Conservation (phyloP, 2,329 filamentous ascomycete genomes). For the Monosporascus ibericus region DNA sequence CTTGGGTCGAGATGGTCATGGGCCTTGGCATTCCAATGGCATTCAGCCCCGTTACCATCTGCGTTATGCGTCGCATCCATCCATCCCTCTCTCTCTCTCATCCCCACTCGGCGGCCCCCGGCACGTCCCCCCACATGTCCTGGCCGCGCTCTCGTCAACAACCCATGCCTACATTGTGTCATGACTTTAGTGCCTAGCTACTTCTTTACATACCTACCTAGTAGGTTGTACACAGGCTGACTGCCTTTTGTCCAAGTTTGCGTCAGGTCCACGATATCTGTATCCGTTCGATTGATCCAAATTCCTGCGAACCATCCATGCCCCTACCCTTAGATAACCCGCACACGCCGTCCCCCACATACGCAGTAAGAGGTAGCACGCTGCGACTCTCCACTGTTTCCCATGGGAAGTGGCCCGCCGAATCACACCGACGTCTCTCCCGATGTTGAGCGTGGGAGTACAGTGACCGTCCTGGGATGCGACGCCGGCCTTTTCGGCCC, state of each 20-base stretch:
- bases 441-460: background rate
- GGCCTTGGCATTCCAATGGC: background rate
- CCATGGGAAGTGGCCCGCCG: background rate
- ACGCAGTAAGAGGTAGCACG: background rate
- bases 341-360: background rate
- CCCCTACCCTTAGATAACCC: background rate
- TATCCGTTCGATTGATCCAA: background rate
- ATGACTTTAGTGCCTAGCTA: too few species aligned
- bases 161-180: background rate
- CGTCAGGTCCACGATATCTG: background rate
- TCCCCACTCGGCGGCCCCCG: background rate
- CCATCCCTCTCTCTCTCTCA: background rate
- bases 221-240: background rate
- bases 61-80: background rate
- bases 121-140: background rate
- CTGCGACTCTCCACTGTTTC: background rate
- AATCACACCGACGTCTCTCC: background rate
- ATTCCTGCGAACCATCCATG: background rate
- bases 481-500: background rate
- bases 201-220: background rate
- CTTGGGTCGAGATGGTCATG: background rate
- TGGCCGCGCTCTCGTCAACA: background rate
- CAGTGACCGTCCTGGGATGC: background rate
- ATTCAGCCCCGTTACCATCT: background rate
- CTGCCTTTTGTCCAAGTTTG: background rate